These are phyloP conservation scores for Triticum turgidum DNA, from an alignment of 176 grass and related monocot species.

Conservation along the genomic window DNA sequence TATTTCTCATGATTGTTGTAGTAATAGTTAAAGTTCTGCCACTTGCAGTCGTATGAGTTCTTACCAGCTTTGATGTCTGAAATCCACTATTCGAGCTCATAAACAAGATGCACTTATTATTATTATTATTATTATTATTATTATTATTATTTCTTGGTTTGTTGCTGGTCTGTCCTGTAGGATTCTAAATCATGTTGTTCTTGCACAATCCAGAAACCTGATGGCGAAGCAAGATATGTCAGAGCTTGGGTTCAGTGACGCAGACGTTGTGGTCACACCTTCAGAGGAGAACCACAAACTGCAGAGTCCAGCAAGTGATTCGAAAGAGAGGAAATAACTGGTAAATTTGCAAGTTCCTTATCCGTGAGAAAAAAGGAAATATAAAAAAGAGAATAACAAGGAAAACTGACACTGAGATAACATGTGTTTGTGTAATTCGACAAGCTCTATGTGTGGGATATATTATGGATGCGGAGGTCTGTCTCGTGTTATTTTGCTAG, in stretches of 20 bases:
- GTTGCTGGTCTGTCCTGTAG: background rate
- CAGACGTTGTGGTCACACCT: background rate
- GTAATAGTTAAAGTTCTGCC: background rate
- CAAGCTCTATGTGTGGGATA: too few relatives aligned
- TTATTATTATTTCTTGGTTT: background rate
- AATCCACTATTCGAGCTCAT: background rate
- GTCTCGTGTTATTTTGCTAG: too few relatives aligned
- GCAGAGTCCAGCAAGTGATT: background rate
- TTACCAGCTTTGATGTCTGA: slow-evolving; percentile 5
- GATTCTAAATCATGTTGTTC: background rate
- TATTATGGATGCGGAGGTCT: too few relatives aligned
- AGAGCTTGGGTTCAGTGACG: slow-evolving; percentile 64
- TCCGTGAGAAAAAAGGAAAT: background rate
- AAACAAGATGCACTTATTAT: slow-evolving; percentile 1
- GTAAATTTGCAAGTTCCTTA: slow-evolving; percentile 1
- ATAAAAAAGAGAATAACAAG: slow-evolving; percentile 16
- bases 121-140: background rate
- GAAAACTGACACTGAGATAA: background rate
- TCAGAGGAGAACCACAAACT: slow-evolving; percentile 17
- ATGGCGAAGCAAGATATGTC: slow-evolving; percentile 85
- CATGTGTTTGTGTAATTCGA: too few relatives aligned
- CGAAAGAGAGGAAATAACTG: slow-evolving; percentile 31
- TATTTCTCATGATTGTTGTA: background rate
- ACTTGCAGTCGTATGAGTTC: background rate
- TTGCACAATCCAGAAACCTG: slow-evolving; percentile 51